Base-by-base conservation (phyloP, 23 red algal species). In the Gracilaria vermiculophylla region DNA sequence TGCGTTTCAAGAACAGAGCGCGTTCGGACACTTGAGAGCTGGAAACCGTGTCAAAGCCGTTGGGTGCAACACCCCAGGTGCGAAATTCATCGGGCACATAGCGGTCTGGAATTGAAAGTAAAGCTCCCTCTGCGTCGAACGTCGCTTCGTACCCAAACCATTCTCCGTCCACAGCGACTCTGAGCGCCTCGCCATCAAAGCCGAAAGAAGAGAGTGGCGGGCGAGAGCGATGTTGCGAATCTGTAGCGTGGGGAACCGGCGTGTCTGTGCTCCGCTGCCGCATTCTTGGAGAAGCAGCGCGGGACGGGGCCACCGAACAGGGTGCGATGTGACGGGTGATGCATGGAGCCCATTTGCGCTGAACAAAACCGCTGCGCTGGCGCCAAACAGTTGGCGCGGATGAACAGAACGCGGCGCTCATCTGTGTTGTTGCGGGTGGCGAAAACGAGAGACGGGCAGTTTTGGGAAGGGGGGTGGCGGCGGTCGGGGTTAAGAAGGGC, bases 61-160 rank as follows among this genome's bases (percentile, higher is more conserved):
- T 57, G 21, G 86, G 41, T 25, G 57, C 65, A 31, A 89, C 92
- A 9, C 74, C 69, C 92, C 92, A 94, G 23, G 79, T 53, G 0
- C 92, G 82, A 70, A 88, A 94, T 53, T 87, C 92, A 52, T 94
- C 92, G 5, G 92, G 92, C 31, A 94, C 71, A 49, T 69, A 77
- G 39, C 62, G 83, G 39, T 83, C 89, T 70, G 81, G 81, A 48
- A 53, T 71, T 55, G 62, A 53, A 58, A 70, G 57, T 41, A 32
- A 14, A 33, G 32, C 73, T 73, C 61, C 45, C 1, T 57, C 67
- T 62, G 44, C 58, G 19, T 3, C 34, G 47, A 93, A 93, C 13
- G 89, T 47, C 21, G 37, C 62, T 61, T 93, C 89, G 53, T 56
- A 93, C 6, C 89, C 89, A 58, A 83, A 85, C 89, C 89, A 93